Conservation (phyloP, 108 stramenopile genomes). For the Phaeodactylum tricornutum region DNA sequence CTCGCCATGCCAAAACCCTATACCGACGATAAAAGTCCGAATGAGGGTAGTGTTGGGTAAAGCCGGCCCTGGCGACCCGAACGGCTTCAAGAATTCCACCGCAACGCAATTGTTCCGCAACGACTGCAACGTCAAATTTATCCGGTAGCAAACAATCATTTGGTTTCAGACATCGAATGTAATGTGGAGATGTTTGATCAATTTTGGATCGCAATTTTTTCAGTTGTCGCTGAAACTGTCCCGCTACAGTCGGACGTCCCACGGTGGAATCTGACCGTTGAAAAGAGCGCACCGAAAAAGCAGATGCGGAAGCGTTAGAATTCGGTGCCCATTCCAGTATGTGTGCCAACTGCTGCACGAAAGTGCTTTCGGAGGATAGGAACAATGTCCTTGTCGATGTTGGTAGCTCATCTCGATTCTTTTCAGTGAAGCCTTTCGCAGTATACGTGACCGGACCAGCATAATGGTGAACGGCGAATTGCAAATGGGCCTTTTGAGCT, state of each 20-base stretch:
- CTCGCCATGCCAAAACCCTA: slow-evolving; percentile 31
- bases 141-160: slow-evolving; percentile 76
- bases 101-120: slow-evolving; percentile 81
- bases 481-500: slow-evolving; percentile 41
- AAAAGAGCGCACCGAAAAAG: neutral
- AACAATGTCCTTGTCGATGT: slow-evolving; percentile 67
- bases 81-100: slow-evolving; percentile 91
- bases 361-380: slow-evolving; percentile 30
- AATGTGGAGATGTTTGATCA: slow-evolving; percentile 74
- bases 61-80: slow-evolving; percentile 81
- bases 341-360: slow-evolving; percentile 35
- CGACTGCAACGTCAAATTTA: slow-evolving; percentile 66
- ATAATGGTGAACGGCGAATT: slow-evolving; percentile 76
- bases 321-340: slow-evolving; percentile 15
- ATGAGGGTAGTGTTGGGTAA: slow-evolving; percentile 79
- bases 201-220: slow-evolving; percentile 53
- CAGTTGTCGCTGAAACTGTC: slow-evolving; percentile 62
- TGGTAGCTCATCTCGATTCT: slow-evolving; percentile 88
- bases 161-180: slow-evolving; percentile 89
- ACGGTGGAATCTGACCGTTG: slow-evolving; percentile 35
- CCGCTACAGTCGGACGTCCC: slow-evolving; percentile 51
- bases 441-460: slow-evolving; percentile 85
- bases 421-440: slow-evolving; percentile 74
- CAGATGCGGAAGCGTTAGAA: neutral
- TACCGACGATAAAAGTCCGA: slow-evolving; percentile 59